Conservation (phyloP, 2,329 filamentous ascomycete genomes). For the Gaeumannomyces sp. region DNA sequence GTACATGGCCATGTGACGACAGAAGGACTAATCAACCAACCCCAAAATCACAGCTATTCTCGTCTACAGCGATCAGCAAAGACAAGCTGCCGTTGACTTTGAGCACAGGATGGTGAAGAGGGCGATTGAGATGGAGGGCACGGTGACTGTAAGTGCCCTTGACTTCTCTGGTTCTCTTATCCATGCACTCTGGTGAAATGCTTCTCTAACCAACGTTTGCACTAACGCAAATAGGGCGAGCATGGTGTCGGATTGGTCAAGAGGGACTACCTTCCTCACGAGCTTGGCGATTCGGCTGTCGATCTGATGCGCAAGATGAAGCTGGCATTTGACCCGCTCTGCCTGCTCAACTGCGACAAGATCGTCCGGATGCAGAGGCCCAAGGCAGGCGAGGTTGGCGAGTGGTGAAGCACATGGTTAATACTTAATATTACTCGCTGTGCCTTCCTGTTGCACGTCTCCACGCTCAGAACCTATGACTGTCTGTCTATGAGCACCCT, state of each 20-base stretch:
- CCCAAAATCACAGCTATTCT: slow-evolving; percentile 34
- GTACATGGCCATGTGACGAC: background rate
- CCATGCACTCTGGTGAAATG: slow-evolving; percentile 6
- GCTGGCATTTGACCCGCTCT: slow-evolving; percentile 70
- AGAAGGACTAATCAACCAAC: background rate
- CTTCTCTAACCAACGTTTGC: background rate
- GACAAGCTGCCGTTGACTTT: slow-evolving; percentile 59
- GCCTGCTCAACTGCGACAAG: slow-evolving; percentile 64
- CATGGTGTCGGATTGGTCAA: slow-evolving; percentile 82
- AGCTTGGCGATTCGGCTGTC: slow-evolving; percentile 67
- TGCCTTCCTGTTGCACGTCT: no score
- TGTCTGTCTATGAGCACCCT: background rate
- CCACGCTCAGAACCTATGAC: no score
- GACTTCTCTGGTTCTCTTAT: background rate
- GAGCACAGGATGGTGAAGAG: slow-evolving; percentile 83
- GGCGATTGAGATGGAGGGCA: slow-evolving; percentile 78
- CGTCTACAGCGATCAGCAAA: slow-evolving; percentile 59
- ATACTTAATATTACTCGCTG: background rate
- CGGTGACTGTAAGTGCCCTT: slow-evolving; percentile 55
- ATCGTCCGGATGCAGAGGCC: slow-evolving; percentile 56
- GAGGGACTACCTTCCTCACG: slow-evolving; percentile 73
- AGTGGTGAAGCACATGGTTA: slow-evolving; percentile 30
- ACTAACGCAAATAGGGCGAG: slow-evolving; percentile 49
- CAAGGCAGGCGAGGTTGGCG: slow-evolving; percentile 38
- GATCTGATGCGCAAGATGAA: slow-evolving; percentile 85